Conservation (phyloP, 164 flowering plant genomes). For the Vitis riparia region DNA sequence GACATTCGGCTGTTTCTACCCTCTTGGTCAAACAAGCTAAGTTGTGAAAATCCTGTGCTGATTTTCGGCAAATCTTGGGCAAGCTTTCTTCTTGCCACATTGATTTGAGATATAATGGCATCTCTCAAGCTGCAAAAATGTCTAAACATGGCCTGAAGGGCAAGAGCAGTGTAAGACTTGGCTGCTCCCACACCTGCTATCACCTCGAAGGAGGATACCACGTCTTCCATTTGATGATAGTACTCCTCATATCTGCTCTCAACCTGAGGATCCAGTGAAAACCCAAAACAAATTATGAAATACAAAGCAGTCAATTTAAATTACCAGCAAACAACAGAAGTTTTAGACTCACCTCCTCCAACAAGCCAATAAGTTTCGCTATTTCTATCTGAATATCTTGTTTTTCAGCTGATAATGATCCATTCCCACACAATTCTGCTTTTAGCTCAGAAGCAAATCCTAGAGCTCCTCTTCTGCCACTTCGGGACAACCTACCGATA, state of each 20-base stretch:
- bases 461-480: constrained; percentile 30
- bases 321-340: not conserved
- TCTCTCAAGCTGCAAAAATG: constrained; percentile 73
- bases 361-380: constrained; percentile 55
- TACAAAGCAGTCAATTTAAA: not conserved
- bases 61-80: constrained; percentile 45
- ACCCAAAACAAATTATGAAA: not conserved
- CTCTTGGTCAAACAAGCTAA: constrained; percentile 61
- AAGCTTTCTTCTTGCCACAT: constrained; percentile 31
- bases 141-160: constrained; percentile 80
- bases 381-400: constrained; percentile 48
- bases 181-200: constrained; percentile 75
- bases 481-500: constrained; percentile 23
- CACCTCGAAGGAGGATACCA: constrained; percentile 65
- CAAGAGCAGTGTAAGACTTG: constrained; percentile 68
- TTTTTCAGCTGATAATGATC: constrained; percentile 35
- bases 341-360: constrained; percentile 57
- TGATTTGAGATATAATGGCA: constrained; percentile 61
- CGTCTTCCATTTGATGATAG: constrained; percentile 64
- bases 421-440: constrained; percentile 42
- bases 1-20: constrained; percentile 34
- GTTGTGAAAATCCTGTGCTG: constrained; percentile 47
- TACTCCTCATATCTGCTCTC: constrained; percentile 75
- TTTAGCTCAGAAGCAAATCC: constrained; percentile 44
- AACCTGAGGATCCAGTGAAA: constrained; percentile 44